Conservation (phyloP, 2,329 filamentous ascomycete genomes). For the Neofusicoccum parvum region DNA sequence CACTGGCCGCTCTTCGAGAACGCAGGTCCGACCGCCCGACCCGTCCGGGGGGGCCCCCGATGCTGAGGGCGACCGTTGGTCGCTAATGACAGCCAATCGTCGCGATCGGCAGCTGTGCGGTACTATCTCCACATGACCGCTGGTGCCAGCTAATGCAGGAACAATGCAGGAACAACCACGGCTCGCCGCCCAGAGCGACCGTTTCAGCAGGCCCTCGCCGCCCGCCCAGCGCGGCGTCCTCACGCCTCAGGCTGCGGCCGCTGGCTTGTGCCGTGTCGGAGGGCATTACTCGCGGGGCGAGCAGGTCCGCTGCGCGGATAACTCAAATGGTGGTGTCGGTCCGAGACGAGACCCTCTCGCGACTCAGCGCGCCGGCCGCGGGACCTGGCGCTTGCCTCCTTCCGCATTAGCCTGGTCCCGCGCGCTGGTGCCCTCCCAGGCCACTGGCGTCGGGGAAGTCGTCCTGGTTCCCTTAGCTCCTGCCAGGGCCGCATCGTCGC, state of each 20-base stretch:
- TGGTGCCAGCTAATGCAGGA: slow-evolving; percentile 40
- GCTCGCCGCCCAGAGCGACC: slow-evolving; percentile 9
- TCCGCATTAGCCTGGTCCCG: slow-evolving; percentile 13
- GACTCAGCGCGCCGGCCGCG: slow-evolving; percentile 25
- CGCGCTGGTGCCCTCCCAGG: slow-evolving; percentile 23
- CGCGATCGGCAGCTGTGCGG: slow-evolving; percentile 15
- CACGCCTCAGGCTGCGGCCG: slow-evolving; percentile 2
- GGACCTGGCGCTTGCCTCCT: slow-evolving; percentile 22
- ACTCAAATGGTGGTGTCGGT: slow-evolving; percentile 18
- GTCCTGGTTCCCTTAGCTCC: slow-evolving; percentile 38
- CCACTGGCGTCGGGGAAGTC: slow-evolving; percentile 41
- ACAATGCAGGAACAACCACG: slow-evolving; percentile 42
- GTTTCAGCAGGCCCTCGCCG: slow-evolving; percentile 13
- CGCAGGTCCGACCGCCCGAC: slow-evolving; percentile 18
- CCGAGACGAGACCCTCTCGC: slow-evolving; percentile 23
- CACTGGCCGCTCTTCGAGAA: slow-evolving; percentile 19
- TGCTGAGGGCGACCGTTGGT: slow-evolving; percentile 12
- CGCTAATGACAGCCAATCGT: slow-evolving; percentile 18
- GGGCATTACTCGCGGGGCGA: slow-evolving; percentile 4
- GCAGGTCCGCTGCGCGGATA: slow-evolving; percentile 13
- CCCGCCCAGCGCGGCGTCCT: not conserved
- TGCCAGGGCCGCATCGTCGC: slow-evolving; percentile 16
- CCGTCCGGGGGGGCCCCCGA: slow-evolving; percentile 8
- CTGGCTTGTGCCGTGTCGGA: not conserved
- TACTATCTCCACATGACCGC: slow-evolving; percentile 13